These are phyloP conservation scores for Pseudotulostoma volvatum DNA, from an alignment of 495 filamentous ascomycete genomes.

Conservation along the genomic window DNA sequence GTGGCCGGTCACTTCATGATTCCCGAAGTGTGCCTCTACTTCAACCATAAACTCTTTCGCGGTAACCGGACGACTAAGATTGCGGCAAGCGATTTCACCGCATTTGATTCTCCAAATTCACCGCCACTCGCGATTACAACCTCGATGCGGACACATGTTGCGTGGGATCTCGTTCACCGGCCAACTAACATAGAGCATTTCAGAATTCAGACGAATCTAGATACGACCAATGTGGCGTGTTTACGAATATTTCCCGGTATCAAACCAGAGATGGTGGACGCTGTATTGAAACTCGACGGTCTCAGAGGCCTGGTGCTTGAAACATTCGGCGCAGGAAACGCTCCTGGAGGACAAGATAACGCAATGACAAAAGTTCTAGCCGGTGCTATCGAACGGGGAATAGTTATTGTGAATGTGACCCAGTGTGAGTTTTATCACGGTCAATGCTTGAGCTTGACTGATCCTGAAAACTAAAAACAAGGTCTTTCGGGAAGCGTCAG, in stretches of 20 bases:
- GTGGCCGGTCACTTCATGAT: conserved; percentile 94
- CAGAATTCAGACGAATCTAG: conserved; percentile 56
- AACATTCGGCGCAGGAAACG: conserved; percentile 92
- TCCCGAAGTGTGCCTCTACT: conserved; percentile 91
- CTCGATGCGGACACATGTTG: conserved; percentile 63
- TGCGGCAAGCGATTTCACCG: conserved; percentile 70
- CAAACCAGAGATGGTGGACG: conserved; percentile 85
- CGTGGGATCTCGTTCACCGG: conserved; percentile 66
- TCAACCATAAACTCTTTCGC: conserved; percentile 82
- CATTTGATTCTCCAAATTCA: conserved; percentile 76
- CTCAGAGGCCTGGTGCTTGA: conserved; percentile 77
- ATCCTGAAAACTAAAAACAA: no score
- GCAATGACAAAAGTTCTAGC: conserved; percentile 67
- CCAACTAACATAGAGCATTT: conserved; percentile 61
- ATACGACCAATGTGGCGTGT: conserved; percentile 82
- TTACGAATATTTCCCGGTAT: conserved; percentile 93
- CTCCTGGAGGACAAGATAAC: conserved; percentile 69
- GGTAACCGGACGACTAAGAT: conserved; percentile 85
- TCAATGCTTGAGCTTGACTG: no score
- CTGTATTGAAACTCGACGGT: conserved; percentile 60
- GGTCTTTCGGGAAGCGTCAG: conserved; percentile 70
- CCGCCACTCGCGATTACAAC: conserved; percentile 65
- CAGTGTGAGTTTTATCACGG: conserved; percentile 46
- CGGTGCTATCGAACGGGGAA: conserved; percentile 60
- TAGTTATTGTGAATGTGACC: conserved; percentile 83